These are phyloP conservation scores for Cladochytrium replicatum DNA, from an alignment of 192 early-diverging fungal genomes.

Conservation along the genomic window DNA sequence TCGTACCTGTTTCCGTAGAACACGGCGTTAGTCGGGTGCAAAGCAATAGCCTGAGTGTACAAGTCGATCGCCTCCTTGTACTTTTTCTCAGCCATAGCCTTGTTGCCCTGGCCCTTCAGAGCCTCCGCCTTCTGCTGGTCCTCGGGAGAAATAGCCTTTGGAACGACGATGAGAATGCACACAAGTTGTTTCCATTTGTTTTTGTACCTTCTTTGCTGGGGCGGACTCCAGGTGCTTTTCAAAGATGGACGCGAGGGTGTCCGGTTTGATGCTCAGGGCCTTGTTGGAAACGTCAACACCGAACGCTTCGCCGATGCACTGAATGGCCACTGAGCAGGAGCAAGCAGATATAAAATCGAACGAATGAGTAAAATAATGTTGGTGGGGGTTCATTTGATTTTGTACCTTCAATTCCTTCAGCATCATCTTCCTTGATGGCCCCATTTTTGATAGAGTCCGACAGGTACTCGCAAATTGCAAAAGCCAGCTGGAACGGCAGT, in stretches of 20 bases:
- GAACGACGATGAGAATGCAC: no score
- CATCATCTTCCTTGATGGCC: conserved; percentile 63
- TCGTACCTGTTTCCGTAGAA: conserved; percentile 93
- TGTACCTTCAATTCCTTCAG: conserved; percentile 71
- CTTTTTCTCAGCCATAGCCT: conserved; percentile 70
- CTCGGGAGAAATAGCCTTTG: no score
- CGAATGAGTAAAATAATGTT: no score
- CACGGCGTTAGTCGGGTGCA: conserved; percentile 78
- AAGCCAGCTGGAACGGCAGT: conserved; percentile 62
- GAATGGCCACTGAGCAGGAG: conserved; percentile 84
- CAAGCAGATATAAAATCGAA: no score
- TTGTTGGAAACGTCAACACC: conserved; percentile 68
- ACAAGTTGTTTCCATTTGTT: no score
- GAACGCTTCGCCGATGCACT: conserved; percentile 93
- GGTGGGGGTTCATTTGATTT: no score
- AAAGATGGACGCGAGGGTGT: conserved; percentile 74
- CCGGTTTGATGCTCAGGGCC: conserved; percentile 75
- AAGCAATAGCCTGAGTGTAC: conserved; percentile 85
- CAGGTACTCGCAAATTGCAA: conserved; percentile 77
- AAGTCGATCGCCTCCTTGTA: conserved; percentile 74
- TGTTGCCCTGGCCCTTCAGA: conserved; percentile 85
- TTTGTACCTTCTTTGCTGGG: no score
- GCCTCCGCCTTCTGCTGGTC: conserved; percentile 76
- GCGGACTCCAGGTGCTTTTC: conserved; percentile 25
- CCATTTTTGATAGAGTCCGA: conserved; percentile 54